Percentiles rank a stretch among this genome's conserved stretches.
Evolutionary conservation across 352 stramenopile genomes (phyloP).

Genomic region (Pythium grandisporangium): DNA sequence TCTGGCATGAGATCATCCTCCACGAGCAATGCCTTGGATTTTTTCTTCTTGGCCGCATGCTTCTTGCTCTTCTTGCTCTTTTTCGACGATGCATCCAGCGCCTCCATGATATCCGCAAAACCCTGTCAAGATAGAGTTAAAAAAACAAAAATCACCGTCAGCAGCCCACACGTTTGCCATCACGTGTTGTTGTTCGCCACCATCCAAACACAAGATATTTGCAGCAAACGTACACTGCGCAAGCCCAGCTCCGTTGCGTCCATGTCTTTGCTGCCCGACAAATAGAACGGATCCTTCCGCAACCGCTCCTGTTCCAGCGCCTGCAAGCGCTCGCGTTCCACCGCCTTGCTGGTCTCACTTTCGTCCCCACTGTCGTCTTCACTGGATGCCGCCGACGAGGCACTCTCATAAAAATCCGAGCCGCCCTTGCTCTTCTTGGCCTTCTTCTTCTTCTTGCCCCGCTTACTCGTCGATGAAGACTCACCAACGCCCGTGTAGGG

Average conservation of each 20-base stretch:
- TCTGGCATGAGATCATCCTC: slow-evolving; percentile 78
- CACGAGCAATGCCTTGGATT: slow-evolving; percentile 50
- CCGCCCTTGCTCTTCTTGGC: neutral
- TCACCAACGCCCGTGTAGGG: slow-evolving; percentile 18
- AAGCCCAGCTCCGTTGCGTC: slow-evolving; percentile 17
- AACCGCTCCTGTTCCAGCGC: slow-evolving; percentile 50
- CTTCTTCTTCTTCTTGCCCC: slow-evolving; percentile 17
- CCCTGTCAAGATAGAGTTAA: slow-evolving; percentile 15
- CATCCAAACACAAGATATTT: neutral
- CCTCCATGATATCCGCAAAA: slow-evolving; percentile 78
- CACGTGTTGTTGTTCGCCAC: slow-evolving; percentile 1
- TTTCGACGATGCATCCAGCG: slow-evolving; percentile 37
- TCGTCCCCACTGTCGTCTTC: neutral
- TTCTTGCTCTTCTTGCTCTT: slow-evolving; percentile 41
- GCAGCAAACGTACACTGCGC: slow-evolving; percentile 17
- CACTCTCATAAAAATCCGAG: neutral
- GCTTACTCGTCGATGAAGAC: slow-evolving; percentile 1
- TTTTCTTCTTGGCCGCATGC: slow-evolving; percentile 45
- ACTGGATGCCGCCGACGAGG: neutral
- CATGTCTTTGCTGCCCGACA: slow-evolving; percentile 38
- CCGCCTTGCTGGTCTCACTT: too few relatives aligned
- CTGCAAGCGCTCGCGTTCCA: slow-evolving; percentile 16
- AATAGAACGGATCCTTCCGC: slow-evolving; percentile 76
- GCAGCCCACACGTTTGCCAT: too few relatives aligned
- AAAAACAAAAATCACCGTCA: too few relatives aligned